Base-by-base conservation (phyloP, 2,329 filamentous ascomycete genomes). In the Claviceps citrina region DNA sequence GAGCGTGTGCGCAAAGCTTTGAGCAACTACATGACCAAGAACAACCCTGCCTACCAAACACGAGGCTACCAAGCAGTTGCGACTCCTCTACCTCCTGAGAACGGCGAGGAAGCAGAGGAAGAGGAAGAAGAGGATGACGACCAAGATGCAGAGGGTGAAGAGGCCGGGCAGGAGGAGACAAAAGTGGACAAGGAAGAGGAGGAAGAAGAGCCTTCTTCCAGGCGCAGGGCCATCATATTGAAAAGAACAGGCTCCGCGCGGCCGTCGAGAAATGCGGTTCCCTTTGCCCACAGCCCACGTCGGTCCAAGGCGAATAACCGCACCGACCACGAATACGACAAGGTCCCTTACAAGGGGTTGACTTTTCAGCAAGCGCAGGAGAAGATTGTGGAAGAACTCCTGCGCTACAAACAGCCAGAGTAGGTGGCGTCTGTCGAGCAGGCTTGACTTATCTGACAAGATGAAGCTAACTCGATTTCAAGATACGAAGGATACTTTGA, bases 311-410 rank as follows among this genome's bases (percentile, higher is more conserved):
- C 61, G 7, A 57, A 61, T 26, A 54, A 56, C 35, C 68, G 67
- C 40, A 61, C 67, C 6, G 70, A 75, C 41, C 61, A 67, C 36
- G 63, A 73, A 44, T 74, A 73, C 40, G 66, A 74, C 40, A 62
- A 65, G 38, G 61, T 71, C 4, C 67, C 73, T 1, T 89, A 84
- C 57, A 73, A 76, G 41, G 81, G 80, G 5, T 73, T 87, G 37
- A 78, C 57, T 8, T 89, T 93, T 54, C 84, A 93, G 54, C 71
- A 86, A 53, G 86, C 85, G 0, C 85, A 94, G 54, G 84, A 93
- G 49, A 84, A 85, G 63, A 76, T 94, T 42, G 65, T 93, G 4
- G 74, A 80, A 40, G 83, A 89, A 49, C 59, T 89, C 45, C 68
- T 89, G 10, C 71, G 81, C 35, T 75, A 70, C 47, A 68, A 74